phyloP scores from a whole-genome alignment of 352 stramenopile species.

The Globisporangium okanoganense region DNA sequence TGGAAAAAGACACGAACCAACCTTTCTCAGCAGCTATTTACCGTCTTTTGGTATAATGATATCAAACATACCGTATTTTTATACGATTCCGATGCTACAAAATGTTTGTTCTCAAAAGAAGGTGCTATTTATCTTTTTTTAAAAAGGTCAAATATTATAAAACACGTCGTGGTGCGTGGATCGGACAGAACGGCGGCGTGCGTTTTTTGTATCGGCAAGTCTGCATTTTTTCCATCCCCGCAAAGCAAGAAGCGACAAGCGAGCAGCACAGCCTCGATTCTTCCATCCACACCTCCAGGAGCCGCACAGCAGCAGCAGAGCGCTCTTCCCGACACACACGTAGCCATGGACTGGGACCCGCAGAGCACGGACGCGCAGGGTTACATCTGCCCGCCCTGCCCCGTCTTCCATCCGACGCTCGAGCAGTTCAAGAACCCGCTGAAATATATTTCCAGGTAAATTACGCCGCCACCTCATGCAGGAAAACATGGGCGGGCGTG shows the following conservation, averaged over 20 bases:
- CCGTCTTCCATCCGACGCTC: conserved; percentile 81
- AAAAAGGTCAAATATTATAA: background rate
- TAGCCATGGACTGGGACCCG: conserved; percentile 69
- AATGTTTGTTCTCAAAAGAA: background rate
- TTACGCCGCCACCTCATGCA: conserved; percentile 25
- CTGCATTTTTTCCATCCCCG: too few species aligned
- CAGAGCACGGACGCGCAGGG: conserved; percentile 44
- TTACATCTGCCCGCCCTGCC: conserved; percentile 82
- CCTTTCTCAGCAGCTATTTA: background rate
- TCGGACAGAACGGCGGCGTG: background rate
- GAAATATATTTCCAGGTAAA: conserved; percentile 92
- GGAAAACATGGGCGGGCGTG: background rate
- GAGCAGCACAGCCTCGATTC: background rate
- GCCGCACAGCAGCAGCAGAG: background rate
- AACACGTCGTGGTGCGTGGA: background rate
- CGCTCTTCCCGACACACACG: background rate
- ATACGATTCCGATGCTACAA: background rate
- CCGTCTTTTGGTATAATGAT: background rate
- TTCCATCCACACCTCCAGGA: background rate
- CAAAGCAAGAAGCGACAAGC: background rate
- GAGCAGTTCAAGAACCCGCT: conserved; percentile 90
- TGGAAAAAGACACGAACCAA: conserved; percentile 12
- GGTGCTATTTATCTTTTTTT: background rate
- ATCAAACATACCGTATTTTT: background rate
- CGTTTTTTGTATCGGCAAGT: conserved; percentile 1